Conservation (phyloP, 306 rosid genomes). For the Ormosia semicastrata region DNA sequence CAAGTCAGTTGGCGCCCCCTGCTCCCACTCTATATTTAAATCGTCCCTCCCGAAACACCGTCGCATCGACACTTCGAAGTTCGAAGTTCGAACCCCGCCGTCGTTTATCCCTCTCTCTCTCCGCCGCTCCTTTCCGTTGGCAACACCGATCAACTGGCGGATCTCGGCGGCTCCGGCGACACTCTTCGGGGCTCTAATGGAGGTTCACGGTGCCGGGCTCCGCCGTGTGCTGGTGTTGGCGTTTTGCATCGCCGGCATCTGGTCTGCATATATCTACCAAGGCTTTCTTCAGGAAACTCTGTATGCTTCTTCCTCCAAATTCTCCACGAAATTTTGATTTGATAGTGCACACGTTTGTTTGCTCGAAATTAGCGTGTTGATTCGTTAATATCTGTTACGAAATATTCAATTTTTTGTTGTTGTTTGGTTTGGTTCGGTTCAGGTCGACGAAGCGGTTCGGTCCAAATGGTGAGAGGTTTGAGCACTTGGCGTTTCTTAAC, state of each 20-base stretch:
- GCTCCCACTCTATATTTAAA: background rate
- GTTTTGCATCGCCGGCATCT: constrained; percentile 67
- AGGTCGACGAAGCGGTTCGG: constrained; percentile 97
- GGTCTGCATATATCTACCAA: constrained; percentile 95
- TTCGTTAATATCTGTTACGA: background rate
- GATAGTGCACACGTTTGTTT: too few relatives aligned
- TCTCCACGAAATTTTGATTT: background rate
- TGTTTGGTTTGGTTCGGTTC: constrained; percentile 15
- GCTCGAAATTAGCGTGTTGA: background rate
- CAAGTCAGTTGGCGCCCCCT: constrained; percentile 33
- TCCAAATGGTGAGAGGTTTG: constrained; percentile 67
- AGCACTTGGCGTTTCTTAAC: constrained; percentile 88
- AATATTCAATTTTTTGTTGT: background rate
- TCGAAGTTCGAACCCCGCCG: background rate
- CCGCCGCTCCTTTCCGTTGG: background rate
- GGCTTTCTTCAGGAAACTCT: constrained; percentile 95
- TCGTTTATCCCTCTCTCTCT: background rate
- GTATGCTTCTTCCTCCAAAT: constrained; percentile 30
- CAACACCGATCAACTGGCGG: background rate
- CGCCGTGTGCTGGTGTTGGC: constrained; percentile 53
- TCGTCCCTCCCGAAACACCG: background rate
- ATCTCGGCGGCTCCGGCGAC: constrained; percentile 26
- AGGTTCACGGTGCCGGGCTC: constrained; percentile 60
- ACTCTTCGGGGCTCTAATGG: constrained; percentile 35
- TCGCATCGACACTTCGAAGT: background rate